These are phyloP conservation scores for Draba incana DNA, from an alignment of 345 rosid species.

Conservation along the genomic window DNA sequence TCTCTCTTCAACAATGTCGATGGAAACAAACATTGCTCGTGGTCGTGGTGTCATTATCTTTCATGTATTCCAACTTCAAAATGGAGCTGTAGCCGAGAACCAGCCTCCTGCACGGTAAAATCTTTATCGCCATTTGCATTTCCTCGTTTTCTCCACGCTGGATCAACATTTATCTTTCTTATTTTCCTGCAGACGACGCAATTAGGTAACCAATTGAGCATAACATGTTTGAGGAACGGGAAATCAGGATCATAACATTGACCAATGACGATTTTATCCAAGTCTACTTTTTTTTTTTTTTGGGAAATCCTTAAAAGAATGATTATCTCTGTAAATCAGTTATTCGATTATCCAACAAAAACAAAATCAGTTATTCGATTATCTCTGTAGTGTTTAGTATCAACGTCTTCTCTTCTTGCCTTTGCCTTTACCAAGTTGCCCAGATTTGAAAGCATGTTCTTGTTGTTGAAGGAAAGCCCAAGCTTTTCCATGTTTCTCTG, in stretches of 20 bases:
- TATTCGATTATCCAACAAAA: slow-evolving; percentile 17
- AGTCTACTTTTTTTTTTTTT: neutral
- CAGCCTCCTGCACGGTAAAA: slow-evolving; percentile 69
- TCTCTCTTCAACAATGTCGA: slow-evolving; percentile 80
- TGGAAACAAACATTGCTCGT: slow-evolving; percentile 91
- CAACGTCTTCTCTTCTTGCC: slow-evolving; percentile 46
- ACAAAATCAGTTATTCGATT: too few relatives aligned
- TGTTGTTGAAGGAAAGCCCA: slow-evolving; percentile 91
- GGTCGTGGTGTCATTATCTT: slow-evolving; percentile 97
- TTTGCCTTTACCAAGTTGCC: slow-evolving; percentile 80
- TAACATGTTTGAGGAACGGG: slow-evolving; percentile 75
- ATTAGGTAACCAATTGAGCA: slow-evolving; percentile 64
- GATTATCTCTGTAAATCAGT: slow-evolving; percentile 31
- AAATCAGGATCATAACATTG: slow-evolving; percentile 47
- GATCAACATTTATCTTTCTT: neutral
- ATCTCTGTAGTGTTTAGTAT: slow-evolving; percentile 34
- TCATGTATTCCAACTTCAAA: slow-evolving; percentile 87
- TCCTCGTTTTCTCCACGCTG: neutral
- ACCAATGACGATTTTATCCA: neutral
- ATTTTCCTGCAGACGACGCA: slow-evolving; percentile 55
- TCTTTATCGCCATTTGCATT: neutral
- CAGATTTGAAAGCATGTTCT: slow-evolving; percentile 84
- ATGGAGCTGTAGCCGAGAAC: slow-evolving; percentile 82
- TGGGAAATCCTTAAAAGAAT: neutral
- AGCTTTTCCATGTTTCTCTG: slow-evolving; percentile 71